phyloP scores from a whole-genome alignment of 176 grass and related monocot species.

The Oropetium thomaeum region DNA sequence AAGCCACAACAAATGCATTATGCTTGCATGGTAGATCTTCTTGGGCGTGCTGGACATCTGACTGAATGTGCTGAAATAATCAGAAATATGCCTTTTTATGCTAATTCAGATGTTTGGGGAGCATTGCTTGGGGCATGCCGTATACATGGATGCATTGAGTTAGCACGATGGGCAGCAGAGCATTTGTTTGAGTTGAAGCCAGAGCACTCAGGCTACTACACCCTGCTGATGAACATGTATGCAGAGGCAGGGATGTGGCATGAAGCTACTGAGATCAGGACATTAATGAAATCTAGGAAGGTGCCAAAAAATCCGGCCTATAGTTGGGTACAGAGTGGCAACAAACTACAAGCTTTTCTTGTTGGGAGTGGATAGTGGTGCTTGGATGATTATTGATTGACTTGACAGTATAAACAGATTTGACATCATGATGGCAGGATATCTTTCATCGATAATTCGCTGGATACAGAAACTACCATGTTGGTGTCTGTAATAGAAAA shows the following conservation, averaged over 20 bases:
- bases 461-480: background rate
- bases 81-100: conserved; percentile 67
- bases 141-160: conserved; percentile 73
- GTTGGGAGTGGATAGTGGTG: conserved; percentile 30
- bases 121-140: conserved; percentile 80
- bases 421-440: background rate
- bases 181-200: conserved; percentile 87
- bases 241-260: conserved; percentile 74
- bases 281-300: conserved; percentile 77
- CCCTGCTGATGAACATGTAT: conserved; percentile 79
- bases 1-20: conserved; percentile 79
- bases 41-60: conserved; percentile 71
- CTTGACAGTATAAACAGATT: background rate
- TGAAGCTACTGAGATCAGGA: conserved; percentile 64
- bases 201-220: conserved; percentile 76
- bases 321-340: conserved; percentile 75
- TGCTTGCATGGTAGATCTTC: conserved; percentile 92
- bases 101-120: conserved; percentile 89
- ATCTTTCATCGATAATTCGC: background rate
- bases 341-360: conserved; percentile 49
- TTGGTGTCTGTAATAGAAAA: background rate
- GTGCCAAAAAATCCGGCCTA: conserved; percentile 76
- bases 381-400: conserved; percentile 19
- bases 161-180: conserved; percentile 61
- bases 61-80: conserved; percentile 58